Conservation (phyloP, 2,329 filamentous ascomycete genomes). For the Phyllachora maydis region DNA sequence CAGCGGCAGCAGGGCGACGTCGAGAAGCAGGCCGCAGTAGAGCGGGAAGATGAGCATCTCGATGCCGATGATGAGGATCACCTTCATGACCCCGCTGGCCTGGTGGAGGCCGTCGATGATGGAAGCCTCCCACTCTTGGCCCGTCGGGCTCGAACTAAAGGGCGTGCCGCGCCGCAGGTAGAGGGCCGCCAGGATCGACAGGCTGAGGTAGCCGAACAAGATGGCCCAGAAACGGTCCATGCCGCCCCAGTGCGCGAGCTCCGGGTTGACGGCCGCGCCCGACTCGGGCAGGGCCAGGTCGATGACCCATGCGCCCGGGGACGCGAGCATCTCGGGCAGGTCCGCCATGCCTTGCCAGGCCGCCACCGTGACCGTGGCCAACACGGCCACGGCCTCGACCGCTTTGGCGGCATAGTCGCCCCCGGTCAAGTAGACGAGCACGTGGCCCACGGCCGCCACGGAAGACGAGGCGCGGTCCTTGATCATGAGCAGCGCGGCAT, state of each 20-base stretch:
- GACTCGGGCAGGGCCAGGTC: constrained; percentile 12
- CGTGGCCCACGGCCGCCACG: constrained; percentile 15
- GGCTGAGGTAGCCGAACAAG: constrained; percentile 57
- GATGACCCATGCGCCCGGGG: constrained; percentile 36
- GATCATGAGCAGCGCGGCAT: constrained; percentile 43
- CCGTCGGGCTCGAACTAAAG: constrained; percentile 34
- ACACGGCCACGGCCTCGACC: constrained; percentile 4
- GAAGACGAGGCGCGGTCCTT: constrained; percentile 27
- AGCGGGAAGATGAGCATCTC: constrained; percentile 96
- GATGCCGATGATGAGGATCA: constrained; percentile 94
- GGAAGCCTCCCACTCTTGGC: constrained; percentile 50
- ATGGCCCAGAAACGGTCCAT: constrained; percentile 52
- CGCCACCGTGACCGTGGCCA: constrained; percentile 2
- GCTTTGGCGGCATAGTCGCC: constrained; percentile 18
- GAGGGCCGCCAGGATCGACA: constrained; percentile 52
- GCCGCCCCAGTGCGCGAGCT: constrained; percentile 45
- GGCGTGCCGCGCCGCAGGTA: constrained; percentile 60
- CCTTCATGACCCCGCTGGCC: constrained; percentile 91
- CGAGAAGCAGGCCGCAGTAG: constrained; percentile 83
- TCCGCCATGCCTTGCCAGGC: constrained; percentile 9
- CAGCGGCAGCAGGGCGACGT: constrained; percentile 70
- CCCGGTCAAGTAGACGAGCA: constrained; percentile 20
- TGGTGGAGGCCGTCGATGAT: constrained; percentile 73
- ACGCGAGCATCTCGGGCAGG: constrained; percentile 15
- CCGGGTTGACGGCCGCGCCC: constrained; percentile 23